phyloP scores from a whole-genome alignment of 2,329 filamentous ascomycete genomes.

The Penicillium sp. region DNA sequence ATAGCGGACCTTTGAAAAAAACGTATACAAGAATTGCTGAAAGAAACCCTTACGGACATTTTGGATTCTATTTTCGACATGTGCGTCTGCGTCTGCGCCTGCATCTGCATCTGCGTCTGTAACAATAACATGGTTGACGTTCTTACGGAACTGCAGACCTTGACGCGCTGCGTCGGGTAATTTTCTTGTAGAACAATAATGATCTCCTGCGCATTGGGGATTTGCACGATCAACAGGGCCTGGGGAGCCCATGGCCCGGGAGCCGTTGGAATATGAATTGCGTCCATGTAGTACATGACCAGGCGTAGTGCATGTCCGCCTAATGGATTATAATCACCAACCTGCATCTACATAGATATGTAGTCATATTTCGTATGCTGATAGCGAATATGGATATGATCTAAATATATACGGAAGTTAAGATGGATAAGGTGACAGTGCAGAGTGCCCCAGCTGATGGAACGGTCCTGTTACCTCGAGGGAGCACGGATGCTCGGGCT shows the following conservation, averaged over 20 bases:
- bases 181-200: neutral
- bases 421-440: constrained; percentile 23
- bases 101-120: constrained; percentile 4
- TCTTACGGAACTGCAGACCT: constrained; percentile 1
- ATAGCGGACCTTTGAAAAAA: neutral
- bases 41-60: neutral
- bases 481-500: neutral
- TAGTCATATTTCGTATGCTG: no score
- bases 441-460: constrained; percentile 10
- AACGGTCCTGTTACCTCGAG: neutral
- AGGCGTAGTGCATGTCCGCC: neutral
- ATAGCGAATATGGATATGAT: neutral
- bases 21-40: no score
- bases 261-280: constrained; percentile 1
- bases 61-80: neutral
- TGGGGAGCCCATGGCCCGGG: neutral
- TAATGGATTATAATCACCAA: neutral
- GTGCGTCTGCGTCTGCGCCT: neutral
- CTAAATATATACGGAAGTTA: neutral
- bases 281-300: neutral
- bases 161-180: constrained; percentile 6
- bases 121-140: constrained; percentile 8
- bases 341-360: neutral
- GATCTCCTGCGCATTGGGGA: constrained; percentile 6
- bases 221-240: constrained; percentile 12